Conservation (phyloP, 495 filamentous ascomycete genomes). For the Aspergillus asperescens region DNA sequence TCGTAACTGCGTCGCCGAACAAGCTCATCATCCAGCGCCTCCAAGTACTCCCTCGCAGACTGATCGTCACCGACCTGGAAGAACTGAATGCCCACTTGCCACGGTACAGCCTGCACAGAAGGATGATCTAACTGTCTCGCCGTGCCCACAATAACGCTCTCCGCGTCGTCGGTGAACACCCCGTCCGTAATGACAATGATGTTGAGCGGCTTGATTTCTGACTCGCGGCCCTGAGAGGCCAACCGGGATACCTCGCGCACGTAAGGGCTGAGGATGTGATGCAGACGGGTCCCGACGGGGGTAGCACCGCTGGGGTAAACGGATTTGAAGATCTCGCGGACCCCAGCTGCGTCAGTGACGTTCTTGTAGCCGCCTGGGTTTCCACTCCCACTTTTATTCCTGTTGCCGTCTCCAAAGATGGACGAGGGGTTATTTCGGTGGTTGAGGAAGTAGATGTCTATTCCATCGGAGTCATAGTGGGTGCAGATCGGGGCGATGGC, state of each 20-base stretch:
- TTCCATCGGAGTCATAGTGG: constrained; percentile 76
- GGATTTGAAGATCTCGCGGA: constrained; percentile 61
- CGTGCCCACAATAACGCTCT: constrained; percentile 59
- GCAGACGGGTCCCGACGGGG: constrained; percentile 67
- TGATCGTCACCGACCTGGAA: constrained; percentile 86
- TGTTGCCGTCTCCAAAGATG: constrained; percentile 11
- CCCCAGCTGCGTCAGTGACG: constrained; percentile 46
- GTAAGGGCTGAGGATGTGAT: constrained; percentile 71
- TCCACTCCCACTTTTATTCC: no score
- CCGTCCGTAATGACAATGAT: constrained; percentile 95
- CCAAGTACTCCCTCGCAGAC: constrained; percentile 56
- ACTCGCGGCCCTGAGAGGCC: constrained; percentile 39
- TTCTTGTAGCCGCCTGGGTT: constrained; percentile 52
- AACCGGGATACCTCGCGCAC: constrained; percentile 39
- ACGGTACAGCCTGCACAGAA: constrained; percentile 61
- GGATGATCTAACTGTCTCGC: constrained; percentile 64
- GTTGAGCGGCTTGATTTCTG: constrained; percentile 71
- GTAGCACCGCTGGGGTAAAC: constrained; percentile 65
- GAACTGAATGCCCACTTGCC: constrained; percentile 94
- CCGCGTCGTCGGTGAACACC: constrained; percentile 74
- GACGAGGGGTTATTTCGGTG: constrained; percentile 25
- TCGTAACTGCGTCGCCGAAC: constrained; percentile 42
- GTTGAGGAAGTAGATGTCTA: constrained; percentile 94
- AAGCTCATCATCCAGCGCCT: constrained; percentile 75
- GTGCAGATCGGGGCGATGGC: constrained; percentile 84